Evolutionary conservation across 208 protist species (phyloP), one percentile per base, ranked within the genome.

Genomic region (Crithidia sp.): DNA sequence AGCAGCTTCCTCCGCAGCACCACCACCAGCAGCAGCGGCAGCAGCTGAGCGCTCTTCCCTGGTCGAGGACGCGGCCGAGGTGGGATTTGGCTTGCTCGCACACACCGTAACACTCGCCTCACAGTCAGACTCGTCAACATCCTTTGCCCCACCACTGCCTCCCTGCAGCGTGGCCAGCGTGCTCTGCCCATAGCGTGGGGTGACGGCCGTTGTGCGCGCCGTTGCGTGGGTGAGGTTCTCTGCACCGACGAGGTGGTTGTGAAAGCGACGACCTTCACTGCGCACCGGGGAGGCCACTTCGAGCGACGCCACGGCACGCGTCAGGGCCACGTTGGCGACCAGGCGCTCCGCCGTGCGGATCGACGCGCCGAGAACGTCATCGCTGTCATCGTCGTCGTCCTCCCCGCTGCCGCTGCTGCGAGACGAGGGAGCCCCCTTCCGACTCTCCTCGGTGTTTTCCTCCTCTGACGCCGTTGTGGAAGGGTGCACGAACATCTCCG

Each of bases 401-500:
- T 28, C 28, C 28, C 28, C 28, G 28, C 28, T 28, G 61, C 59
- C 47, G 12, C 55, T 58, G 3, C 9, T 62, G 36, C 17, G 28
- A 10, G 43, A 9, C 16, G 16, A 55, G 6, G 8, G 8, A 7
- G 50, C 16, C 7, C 14, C 50, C 6, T 14, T 7, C 50, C 7
- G 54, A 16, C 56, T 68, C 14, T 74, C 58, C 49, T 79, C 74
- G 37, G 59, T n/a, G 19, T 53, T 63, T 39, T 65, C 69, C 63
- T 72, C 77, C 7, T 49, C 9, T 14, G 45, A 14, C 0, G 12
- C 2, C 45, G 12, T 14, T 0, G 45, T 14, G 45, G 45, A 49
- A 49, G 78, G 71, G 37, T 59, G 75, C 54, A 71, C 74, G 69
- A 84, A 86, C 53, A 73, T 17, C 44, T 74, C 67, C 6, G 78